phyloP scores from a whole-genome alignment of 1,139 yeast genomes.

The Geotrichum citri-aurantii region DNA sequence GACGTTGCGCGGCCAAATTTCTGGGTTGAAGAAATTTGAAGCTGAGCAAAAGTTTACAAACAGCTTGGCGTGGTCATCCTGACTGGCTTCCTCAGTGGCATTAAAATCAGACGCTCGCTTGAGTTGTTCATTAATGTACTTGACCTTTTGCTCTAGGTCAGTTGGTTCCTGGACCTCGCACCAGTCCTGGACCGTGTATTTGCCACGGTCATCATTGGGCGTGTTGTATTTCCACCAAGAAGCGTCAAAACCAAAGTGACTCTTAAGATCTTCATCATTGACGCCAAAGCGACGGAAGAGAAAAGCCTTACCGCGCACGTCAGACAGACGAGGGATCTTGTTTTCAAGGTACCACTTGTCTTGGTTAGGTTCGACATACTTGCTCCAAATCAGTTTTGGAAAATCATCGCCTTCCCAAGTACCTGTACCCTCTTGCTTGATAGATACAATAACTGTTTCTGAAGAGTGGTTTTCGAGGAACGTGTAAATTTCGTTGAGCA shows the following conservation, averaged over 20 bases:
- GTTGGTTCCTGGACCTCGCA: conserved; percentile 55
- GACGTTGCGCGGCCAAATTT: conserved; percentile 70
- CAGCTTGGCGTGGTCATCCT: conserved; percentile 46
- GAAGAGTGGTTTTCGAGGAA: conserved; percentile 50
- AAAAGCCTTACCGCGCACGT: conserved; percentile 60
- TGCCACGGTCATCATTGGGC: conserved; percentile 58
- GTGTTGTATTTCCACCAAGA: conserved; percentile 63
- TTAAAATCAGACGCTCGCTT: conserved; percentile 51
- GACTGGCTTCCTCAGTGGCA: conserved; percentile 31
- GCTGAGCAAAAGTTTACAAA: conserved; percentile 72
- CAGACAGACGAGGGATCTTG: conserved; percentile 53
- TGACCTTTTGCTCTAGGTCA: conserved; percentile 53
- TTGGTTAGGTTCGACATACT: conserved; percentile 47
- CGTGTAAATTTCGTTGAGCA: conserved; percentile 51
- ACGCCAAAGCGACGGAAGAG: conserved; percentile 69
- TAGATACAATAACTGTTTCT: conserved; percentile 61
- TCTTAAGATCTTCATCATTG: conserved; percentile 41
- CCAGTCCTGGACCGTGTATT: conserved; percentile 65
- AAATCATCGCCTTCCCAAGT: conserved; percentile 66
- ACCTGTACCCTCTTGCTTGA: conserved; percentile 66
- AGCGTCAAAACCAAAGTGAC: conserved; percentile 60
- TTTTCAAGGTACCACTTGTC: conserved; percentile 58
- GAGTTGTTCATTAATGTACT: conserved; percentile 54
- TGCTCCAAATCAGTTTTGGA: conserved; percentile 57
- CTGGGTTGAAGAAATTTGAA: conserved; percentile 62